Base-by-base conservation (phyloP, 139 green algal species). In the Chloropicon primus region DNA sequence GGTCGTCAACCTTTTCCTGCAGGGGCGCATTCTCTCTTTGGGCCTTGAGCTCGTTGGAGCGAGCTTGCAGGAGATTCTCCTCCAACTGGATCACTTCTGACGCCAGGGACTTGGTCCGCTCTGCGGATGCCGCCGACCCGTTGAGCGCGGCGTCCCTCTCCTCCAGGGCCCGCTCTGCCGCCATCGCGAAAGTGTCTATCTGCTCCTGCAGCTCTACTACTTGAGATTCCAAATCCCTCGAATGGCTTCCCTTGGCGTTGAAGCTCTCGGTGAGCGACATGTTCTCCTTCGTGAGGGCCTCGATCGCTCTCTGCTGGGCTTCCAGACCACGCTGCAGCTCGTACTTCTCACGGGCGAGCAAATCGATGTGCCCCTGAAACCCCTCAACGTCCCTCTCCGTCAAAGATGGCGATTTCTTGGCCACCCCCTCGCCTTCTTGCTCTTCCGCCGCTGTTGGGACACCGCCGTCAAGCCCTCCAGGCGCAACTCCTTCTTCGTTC, bases 331-430 rank as follows among this genome's bases (percentile, higher is more conserved):
- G 82, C 77, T 83, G 75, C 41, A 94, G 80, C 72, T 84, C 79
- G 26, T 91, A 85, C 83, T 93, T 93, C 85, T 93, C 87, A 22
- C 83, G 75, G 1, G 89, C 92, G 25, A 94, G 83, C 74, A 90
- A 85, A 75, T 91, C 87, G 28, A 94, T 94, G 80, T 94, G 89
- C 41, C 86, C 72, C 82, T 93, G 86, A 74, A 92, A 72, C n/a
- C 71, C 80, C 75, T 78, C 76, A 81, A 86, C 84, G 74, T 79
- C 80, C 27, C 5, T 62, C 41, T 62, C 41, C 41, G 41, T n/a
- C 41, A 62, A 17, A 62, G 41, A n/a, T 62, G n/a, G n/a, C n/a
- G n/a, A n/a, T n/a, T n/a, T n/a, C n/a, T n/a, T n/a, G n/a, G n/a
- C n/a, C n/a, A n/a, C n/a, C n/a, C n/a, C n/a, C n/a, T n/a, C n/a